Percentiles rank a stretch among this genome's conserved stretches.
Evolutionary conservation across 2,329 filamentous ascomycete species (phyloP).

Genomic region (Gnomoniopsis sp.): DNA sequence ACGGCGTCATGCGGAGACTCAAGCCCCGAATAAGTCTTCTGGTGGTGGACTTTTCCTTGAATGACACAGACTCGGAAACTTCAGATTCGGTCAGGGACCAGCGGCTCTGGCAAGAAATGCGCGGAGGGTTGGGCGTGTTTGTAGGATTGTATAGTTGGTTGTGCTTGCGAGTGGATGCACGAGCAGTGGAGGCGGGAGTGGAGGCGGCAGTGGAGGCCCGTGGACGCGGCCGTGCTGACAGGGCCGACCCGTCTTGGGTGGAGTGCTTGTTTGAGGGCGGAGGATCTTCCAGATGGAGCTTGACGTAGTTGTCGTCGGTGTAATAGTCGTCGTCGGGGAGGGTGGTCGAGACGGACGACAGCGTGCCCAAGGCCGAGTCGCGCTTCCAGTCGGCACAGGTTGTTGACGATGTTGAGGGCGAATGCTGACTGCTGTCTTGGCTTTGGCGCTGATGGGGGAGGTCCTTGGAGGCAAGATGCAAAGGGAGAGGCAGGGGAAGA

Average conservation of each 20-base stretch:
- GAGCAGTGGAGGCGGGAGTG: conserved; percentile 10
- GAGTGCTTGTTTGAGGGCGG: conserved; percentile 7
- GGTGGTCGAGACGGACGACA: conserved; percentile 36
- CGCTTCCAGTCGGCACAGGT: conserved; percentile 45
- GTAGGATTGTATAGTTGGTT: conserved; percentile 9
- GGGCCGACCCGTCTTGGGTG: conserved; percentile 1
- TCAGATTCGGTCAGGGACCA: conserved; percentile 18
- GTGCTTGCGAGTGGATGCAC: conserved; percentile 9
- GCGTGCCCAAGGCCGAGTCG: conserved; percentile 51
- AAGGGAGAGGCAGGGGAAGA: conserved; percentile 39
- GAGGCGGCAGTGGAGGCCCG: neutral
- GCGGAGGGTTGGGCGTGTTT: conserved; percentile 7
- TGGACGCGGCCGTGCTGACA: neutral
- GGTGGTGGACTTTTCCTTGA: neutral
- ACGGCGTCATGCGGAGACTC: conserved; percentile 9
- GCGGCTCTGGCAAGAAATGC: conserved; percentile 15
- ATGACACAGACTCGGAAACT: conserved; percentile 1
- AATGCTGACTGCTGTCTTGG: conserved; percentile 6
- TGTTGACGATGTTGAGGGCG: conserved; percentile 24
- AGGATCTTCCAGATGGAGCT: conserved; percentile 5
- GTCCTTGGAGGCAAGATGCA: neutral
- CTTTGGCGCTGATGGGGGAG: conserved; percentile 40
- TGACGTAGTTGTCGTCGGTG: conserved; percentile 16
- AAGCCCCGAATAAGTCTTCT: conserved; percentile 15
- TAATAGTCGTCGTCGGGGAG: conserved; percentile 19